A percentile compares a stretch with the other conserved stretches of the same genome.
phyloP scores from a whole-genome alignment of 352 stramenopile genomes.

The Globisporangium parvum region DNA sequence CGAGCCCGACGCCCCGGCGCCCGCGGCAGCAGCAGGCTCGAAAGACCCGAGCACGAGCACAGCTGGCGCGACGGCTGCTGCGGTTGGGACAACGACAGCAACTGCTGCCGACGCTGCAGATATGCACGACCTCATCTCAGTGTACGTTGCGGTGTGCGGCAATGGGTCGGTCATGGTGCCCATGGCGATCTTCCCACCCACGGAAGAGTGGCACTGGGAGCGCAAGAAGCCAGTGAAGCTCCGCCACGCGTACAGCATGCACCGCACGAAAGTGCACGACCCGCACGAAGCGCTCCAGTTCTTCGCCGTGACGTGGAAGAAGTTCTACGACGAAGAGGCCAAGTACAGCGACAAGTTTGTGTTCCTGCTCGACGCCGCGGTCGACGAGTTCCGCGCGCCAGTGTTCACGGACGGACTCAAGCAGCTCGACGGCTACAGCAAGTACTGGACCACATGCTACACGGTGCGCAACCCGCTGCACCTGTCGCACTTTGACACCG shows the following conservation, averaged over 20 bases:
- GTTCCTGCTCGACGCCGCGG: slow-evolving; percentile 60
- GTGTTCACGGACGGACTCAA: slow-evolving; percentile 72
- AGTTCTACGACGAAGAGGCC: slow-evolving; percentile 84
- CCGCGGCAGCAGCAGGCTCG: neutral
- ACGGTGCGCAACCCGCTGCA: slow-evolving; percentile 69
- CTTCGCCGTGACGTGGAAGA: slow-evolving; percentile 85
- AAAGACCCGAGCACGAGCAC: neutral
- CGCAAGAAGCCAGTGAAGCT: slow-evolving; percentile 82
- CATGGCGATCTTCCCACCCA: slow-evolving; percentile 78
- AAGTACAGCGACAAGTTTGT: slow-evolving; percentile 85
- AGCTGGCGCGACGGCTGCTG: neutral
- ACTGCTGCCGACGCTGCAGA: neutral
- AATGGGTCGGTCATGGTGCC: slow-evolving; percentile 84
- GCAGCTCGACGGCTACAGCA: slow-evolving; percentile 73
- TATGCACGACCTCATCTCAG: slow-evolving; percentile 64
- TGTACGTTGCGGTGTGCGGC: slow-evolving; percentile 83
- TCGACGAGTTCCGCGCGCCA: slow-evolving; percentile 59
- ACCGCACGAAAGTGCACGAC: slow-evolving; percentile 64
- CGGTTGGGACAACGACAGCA: neutral
- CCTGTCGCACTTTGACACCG: slow-evolving; percentile 68
- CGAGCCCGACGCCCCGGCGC: slow-evolving; percentile 11
- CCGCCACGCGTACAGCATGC: slow-evolving; percentile 74
- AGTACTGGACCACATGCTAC: slow-evolving; percentile 78
- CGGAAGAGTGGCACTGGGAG: slow-evolving; percentile 80
- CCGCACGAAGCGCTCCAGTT: slow-evolving; percentile 75